Conservation (phyloP, 352 stramenopile species). For the Phytophthora foliorum region DNA sequence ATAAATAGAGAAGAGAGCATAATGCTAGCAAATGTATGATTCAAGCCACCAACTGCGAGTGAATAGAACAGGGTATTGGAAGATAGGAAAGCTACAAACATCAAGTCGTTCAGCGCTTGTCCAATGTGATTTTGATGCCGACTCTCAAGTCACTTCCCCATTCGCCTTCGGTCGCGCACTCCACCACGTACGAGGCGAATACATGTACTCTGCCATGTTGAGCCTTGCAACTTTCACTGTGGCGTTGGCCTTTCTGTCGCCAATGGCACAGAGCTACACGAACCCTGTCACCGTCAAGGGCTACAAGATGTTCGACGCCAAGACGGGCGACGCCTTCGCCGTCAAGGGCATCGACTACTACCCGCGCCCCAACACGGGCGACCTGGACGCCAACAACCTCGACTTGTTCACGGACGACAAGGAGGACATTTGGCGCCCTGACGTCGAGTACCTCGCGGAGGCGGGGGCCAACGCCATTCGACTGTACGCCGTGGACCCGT, state of each 20-base stretch:
- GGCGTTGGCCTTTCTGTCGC: slow-evolving; percentile 14
- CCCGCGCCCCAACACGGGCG: slow-evolving; percentile 82
- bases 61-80: not conserved
- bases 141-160: slow-evolving; percentile 28
- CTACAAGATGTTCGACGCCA: slow-evolving; percentile 85
- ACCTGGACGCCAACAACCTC: slow-evolving; percentile 75
- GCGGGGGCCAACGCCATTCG: slow-evolving; percentile 82
- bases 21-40: not conserved
- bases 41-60: not conserved
- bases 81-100: not conserved
- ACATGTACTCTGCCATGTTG: slow-evolving; percentile 30
- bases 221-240: slow-evolving; percentile 21
- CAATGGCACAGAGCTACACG: slow-evolving; percentile 42
- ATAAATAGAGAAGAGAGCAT: no score
- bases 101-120: slow-evolving; percentile 1
- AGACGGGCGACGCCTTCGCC: slow-evolving; percentile 73
- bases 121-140: not conserved
- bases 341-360: slow-evolving; percentile 91
- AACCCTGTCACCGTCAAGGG: slow-evolving; percentile 69
- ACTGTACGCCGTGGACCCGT: slow-evolving; percentile 87
- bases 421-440: slow-evolving; percentile 66
- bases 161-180: slow-evolving; percentile 19
- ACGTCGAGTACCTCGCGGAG: slow-evolving; percentile 71
- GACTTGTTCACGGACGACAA: slow-evolving; percentile 90
- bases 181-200: not conserved